Conservation (phyloP, 768 basidiomycete genomes). For the Rhodosporidiobolus sp. region DNA sequence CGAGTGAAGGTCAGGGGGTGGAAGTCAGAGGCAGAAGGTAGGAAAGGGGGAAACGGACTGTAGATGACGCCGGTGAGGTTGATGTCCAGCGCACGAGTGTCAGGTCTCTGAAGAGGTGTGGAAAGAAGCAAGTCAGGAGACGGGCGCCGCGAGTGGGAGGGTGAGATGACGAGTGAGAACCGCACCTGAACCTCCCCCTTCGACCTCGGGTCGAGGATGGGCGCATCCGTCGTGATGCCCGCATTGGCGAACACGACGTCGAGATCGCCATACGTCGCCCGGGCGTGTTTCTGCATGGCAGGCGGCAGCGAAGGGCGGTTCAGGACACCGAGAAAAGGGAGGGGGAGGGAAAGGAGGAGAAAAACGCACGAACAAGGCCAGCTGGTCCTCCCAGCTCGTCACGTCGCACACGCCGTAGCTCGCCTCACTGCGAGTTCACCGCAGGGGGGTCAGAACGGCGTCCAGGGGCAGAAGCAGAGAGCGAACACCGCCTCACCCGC, state of each 20-base stretch:
- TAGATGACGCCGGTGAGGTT: conserved; percentile 57
- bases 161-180: too few relatives aligned
- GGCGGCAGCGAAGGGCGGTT: not conserved
- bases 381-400: conserved; percentile 14
- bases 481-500: conserved; percentile 8
- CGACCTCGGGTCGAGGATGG: conserved; percentile 35
- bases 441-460: not conserved
- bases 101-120: conserved; percentile 46
- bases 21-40: not conserved
- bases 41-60: conserved; percentile 49
- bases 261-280: conserved; percentile 40
- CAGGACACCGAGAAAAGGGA: not conserved
- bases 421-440: not conserved
- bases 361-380: conserved; percentile 18
- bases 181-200: conserved; percentile 51
- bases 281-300: conserved; percentile 21
- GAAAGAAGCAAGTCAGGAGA: too few relatives aligned
- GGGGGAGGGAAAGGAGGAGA: not conserved
- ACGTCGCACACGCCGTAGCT: conserved; percentile 11
- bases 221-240: conserved; percentile 48
- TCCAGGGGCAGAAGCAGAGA: not conserved
- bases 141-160: too few relatives aligned
- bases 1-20: too few relatives aligned
- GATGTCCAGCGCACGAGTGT: conserved; percentile 55
- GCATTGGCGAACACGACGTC: conserved; percentile 50